phyloP scores from a whole-genome alignment of 768 basidiomycete genomes.

The Mycena belliarum region DNA sequence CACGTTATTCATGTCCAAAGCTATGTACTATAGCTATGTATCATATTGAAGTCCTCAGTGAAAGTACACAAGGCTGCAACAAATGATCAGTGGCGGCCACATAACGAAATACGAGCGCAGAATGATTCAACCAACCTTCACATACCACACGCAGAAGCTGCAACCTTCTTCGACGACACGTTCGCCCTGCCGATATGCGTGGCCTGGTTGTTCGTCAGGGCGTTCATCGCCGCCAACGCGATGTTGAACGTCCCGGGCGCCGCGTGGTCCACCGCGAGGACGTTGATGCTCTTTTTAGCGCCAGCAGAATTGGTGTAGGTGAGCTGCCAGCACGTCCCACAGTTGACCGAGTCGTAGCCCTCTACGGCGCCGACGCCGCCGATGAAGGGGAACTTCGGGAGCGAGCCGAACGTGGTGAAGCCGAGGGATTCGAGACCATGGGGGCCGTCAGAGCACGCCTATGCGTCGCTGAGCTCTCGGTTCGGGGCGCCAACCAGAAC shows the following conservation, averaged over 20 bases:
- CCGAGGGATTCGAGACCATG: slow-evolving; percentile 49
- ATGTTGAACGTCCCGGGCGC: slow-evolving; percentile 47
- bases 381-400: slow-evolving; percentile 62
- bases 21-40: no score
- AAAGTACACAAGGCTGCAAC: no score
- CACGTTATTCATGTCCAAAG: no score
- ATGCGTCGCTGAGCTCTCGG: neutral
- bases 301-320: slow-evolving; percentile 41
- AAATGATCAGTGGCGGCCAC: no score
- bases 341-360: slow-evolving; percentile 52
- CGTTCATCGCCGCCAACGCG: slow-evolving; percentile 55
- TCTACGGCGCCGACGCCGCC: slow-evolving; percentile 54
- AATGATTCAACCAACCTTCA: no score
- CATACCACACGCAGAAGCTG: slow-evolving; percentile 51
- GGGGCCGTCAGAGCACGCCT: slow-evolving; percentile 48
- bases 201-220: slow-evolving; percentile 49
- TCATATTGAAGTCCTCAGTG: no score
- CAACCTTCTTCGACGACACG: slow-evolving; percentile 45
- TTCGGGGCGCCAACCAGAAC: neutral
- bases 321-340: slow-evolving; percentile 63
- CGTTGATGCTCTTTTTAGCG: slow-evolving; percentile 38
- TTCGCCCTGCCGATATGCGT: slow-evolving; percentile 47
- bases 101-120: no score
- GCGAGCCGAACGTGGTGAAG: slow-evolving; percentile 49
- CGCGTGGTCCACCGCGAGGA: slow-evolving; percentile 56